Percentiles rank a stretch among this genome's conserved stretches.
phyloP scores from a whole-genome alignment of 306 rosid genomes.

The Lathyrus sativus region DNA sequence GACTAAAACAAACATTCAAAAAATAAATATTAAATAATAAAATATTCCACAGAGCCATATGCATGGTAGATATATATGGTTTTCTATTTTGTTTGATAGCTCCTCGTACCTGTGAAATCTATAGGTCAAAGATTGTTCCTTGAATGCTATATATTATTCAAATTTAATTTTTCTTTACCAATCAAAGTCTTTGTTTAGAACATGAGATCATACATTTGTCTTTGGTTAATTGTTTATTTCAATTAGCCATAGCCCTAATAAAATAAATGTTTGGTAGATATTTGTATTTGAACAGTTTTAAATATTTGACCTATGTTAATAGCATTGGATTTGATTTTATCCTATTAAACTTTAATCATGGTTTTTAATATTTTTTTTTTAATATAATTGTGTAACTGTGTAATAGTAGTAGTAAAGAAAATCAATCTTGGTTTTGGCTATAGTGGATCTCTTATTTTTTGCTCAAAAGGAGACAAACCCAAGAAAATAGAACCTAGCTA shows the following conservation, averaged over 20 bases:
- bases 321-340: neutral
- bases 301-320: neutral
- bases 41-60: slow-evolving; percentile 32
- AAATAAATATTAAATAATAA: neutral
- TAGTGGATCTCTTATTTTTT: neutral
- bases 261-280: slow-evolving; percentile 36
- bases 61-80: slow-evolving; percentile 53
- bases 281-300: neutral
- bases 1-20: too few species aligned
- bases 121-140: slow-evolving; percentile 73
- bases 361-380: neutral
- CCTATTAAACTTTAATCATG: neutral
- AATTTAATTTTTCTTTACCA: slow-evolving; percentile 36
- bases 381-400: too few species aligned
- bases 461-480: neutral
- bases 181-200: slow-evolving; percentile 44
- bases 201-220: slow-evolving; percentile 39
- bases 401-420: neutral
- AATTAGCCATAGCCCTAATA: slow-evolving; percentile 9
- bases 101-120: slow-evolving; percentile 61
- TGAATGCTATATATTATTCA: slow-evolving; percentile 45
- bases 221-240: slow-evolving; percentile 40
- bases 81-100: slow-evolving; percentile 43
- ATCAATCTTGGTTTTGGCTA: neutral
- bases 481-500: neutral